Conservation (phyloP, 129 eudicot genomes). For the Lonicera japonica region DNA sequence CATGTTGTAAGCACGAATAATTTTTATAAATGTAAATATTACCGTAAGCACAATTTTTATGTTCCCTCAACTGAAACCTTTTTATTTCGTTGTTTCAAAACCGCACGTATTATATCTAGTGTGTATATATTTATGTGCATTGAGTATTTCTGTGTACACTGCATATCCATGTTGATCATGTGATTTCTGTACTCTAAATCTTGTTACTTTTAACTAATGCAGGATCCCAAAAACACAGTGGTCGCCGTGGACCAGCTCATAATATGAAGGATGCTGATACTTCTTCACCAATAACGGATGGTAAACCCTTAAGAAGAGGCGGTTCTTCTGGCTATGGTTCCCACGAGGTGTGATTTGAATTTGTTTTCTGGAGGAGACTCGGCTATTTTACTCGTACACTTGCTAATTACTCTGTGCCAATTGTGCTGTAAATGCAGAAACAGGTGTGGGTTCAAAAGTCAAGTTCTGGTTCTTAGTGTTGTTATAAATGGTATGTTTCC, state of each 20-base stretch:
- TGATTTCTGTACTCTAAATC: background rate
- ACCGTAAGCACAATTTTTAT: too few species aligned
- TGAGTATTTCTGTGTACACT: background rate
- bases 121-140: background rate
- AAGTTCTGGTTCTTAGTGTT: conserved; percentile 65
- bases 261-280: conserved; percentile 54
- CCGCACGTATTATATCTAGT: too few species aligned
- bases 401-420: conserved; percentile 2
- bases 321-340: conserved; percentile 51
- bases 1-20: too few species aligned
- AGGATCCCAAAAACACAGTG: conserved; percentile 66
- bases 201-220: conserved; percentile 9
- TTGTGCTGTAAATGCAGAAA: conserved; percentile 46
- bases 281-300: conserved; percentile 42
- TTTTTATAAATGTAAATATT: too few species aligned
- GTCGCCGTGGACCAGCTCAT: conserved; percentile 68
- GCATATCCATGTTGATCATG: conserved; percentile 4
- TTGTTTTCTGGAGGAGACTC: background rate
- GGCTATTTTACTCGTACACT: background rate
- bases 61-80: too few species aligned
- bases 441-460: conserved; percentile 99
- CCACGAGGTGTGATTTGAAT: conserved; percentile 55
- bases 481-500: conserved; percentile 38
- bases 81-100: too few species aligned
- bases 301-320: conserved; percentile 62